These are phyloP conservation scores for Lasiosphaeria ovina DNA, from an alignment of 495 filamentous ascomycete genomes.

Conservation along the genomic window DNA sequence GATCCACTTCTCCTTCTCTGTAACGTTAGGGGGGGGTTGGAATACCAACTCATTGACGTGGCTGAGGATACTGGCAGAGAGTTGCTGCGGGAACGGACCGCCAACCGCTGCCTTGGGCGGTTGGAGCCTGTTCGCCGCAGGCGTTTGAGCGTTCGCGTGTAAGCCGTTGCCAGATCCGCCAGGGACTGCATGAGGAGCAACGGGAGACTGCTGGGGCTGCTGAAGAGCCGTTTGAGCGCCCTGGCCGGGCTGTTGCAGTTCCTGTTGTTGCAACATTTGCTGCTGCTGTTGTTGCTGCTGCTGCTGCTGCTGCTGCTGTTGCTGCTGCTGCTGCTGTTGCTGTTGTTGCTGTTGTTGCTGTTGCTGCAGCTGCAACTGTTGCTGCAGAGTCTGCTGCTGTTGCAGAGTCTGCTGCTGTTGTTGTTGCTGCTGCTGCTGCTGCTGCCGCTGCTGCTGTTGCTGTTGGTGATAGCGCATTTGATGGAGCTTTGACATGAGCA, in stretches of 20 bases:
- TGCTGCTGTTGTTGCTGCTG: conserved; percentile 22
- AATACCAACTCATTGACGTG: conserved; percentile 40
- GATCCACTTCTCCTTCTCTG: conserved; percentile 30
- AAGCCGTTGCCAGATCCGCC: neutral
- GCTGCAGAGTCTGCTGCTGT: conserved; percentile 18
- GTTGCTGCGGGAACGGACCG: conserved; percentile 7
- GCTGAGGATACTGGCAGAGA: conserved; percentile 34
- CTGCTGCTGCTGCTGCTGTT: conserved; percentile 13
- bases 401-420: conserved; percentile 22
- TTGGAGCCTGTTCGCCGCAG: neutral
- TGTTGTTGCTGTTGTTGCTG: conserved; percentile 6
- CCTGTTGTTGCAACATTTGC: neutral
- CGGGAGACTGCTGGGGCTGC: neutral
- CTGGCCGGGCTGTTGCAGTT: conserved; percentile 2
- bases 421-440: conserved; percentile 16
- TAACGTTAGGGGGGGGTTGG: conserved; percentile 20
- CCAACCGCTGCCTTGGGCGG: neutral
- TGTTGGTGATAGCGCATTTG: conserved; percentile 33
- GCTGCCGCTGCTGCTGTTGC: conserved; percentile 16
- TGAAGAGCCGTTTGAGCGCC: conserved; percentile 7
- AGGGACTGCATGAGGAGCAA: neutral
- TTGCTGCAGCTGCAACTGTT: conserved; percentile 17
- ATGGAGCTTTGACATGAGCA: conserved; percentile 56
- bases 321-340: conserved; percentile 6
- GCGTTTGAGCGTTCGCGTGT: neutral